Percentiles rank a stretch among this genome's conserved stretches.
phyloP scores from a whole-genome alignment of 129 eudicot genomes.

The Flaveria ramosissima region DNA sequence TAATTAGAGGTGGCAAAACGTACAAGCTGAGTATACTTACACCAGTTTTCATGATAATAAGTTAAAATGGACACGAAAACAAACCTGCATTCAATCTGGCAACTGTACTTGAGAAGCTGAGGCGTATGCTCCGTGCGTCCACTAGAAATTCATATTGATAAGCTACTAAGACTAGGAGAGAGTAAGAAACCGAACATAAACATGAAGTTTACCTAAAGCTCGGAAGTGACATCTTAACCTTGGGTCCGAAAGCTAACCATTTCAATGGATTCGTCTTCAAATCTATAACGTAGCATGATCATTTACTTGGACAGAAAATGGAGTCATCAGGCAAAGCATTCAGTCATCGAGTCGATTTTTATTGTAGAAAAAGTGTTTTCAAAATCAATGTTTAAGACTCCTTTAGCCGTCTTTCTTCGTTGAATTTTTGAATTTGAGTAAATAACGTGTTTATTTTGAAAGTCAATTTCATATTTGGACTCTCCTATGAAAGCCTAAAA shows the following conservation, averaged over 20 bases:
- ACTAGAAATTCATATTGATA: constrained; percentile 38
- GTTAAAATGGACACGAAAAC: background rate
- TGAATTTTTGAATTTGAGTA: no score
- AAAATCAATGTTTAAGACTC: no score
- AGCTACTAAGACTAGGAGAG: background rate
- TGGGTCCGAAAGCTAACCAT: constrained; percentile 80
- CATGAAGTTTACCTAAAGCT: constrained; percentile 63
- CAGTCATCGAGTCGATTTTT: background rate
- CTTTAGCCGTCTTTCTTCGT: no score
- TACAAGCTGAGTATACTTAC: background rate
- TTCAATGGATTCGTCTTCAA: constrained; percentile 41
- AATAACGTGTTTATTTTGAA: no score
- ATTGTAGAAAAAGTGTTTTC: no score
- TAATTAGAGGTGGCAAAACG: background rate
- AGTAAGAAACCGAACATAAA: background rate
- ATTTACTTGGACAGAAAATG: constrained; percentile 10
- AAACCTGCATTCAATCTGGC: constrained; percentile 93
- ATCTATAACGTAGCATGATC: constrained; percentile 32
- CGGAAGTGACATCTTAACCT: constrained; percentile 81
- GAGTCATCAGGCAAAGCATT: background rate
- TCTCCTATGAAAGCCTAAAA: no score
- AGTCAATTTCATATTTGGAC: no score
- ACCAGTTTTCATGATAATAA: background rate
- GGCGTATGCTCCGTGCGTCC: constrained; percentile 77
- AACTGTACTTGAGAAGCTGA: constrained; percentile 78